Evolutionary conservation across 352 stramenopile species (phyloP).

Genomic region (Pythium volutum): DNA sequence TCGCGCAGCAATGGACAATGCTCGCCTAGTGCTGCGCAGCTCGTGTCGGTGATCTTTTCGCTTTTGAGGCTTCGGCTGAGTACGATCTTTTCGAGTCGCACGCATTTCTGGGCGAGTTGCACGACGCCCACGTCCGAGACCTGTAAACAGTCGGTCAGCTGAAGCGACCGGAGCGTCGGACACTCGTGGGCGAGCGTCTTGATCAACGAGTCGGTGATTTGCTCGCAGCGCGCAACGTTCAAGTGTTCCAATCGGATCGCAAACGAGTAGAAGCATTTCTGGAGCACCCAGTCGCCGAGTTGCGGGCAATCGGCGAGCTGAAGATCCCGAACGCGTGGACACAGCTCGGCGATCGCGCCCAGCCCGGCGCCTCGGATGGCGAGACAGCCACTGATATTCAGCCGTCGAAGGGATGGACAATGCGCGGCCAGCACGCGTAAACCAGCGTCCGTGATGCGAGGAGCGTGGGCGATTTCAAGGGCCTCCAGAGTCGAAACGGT

Average conservation of each 20-base stretch:
- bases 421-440: slow-evolving; percentile 48
- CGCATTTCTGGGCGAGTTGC: slow-evolving; percentile 72
- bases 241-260: slow-evolving; percentile 38
- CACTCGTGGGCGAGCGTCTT: slow-evolving; percentile 79
- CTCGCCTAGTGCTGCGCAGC: slow-evolving; percentile 74
- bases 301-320: slow-evolving; percentile 53
- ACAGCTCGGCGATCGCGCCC: slow-evolving; percentile 60
- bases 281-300: slow-evolving; percentile 67
- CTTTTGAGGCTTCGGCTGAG: slow-evolving; percentile 57
- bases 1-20: slow-evolving; percentile 46
- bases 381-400: slow-evolving; percentile 51
- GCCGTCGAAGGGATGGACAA: slow-evolving; percentile 40
- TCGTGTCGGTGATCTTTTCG: slow-evolving; percentile 86
- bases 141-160: slow-evolving; percentile 73
- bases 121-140: slow-evolving; percentile 88
- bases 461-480: slow-evolving; percentile 47
- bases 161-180: slow-evolving; percentile 50
- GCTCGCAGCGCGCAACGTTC: slow-evolving; percentile 70
- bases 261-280: slow-evolving; percentile 62
- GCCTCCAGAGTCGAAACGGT: slow-evolving; percentile 47
- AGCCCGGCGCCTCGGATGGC: slow-evolving; percentile 57
- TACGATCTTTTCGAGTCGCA: slow-evolving; percentile 64
- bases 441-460: slow-evolving; percentile 49
- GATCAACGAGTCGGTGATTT: slow-evolving; percentile 85
- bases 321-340: slow-evolving; percentile 34